Conservation (phyloP, 331 rosid species). For the Rhamnella rubrinervis region DNA sequence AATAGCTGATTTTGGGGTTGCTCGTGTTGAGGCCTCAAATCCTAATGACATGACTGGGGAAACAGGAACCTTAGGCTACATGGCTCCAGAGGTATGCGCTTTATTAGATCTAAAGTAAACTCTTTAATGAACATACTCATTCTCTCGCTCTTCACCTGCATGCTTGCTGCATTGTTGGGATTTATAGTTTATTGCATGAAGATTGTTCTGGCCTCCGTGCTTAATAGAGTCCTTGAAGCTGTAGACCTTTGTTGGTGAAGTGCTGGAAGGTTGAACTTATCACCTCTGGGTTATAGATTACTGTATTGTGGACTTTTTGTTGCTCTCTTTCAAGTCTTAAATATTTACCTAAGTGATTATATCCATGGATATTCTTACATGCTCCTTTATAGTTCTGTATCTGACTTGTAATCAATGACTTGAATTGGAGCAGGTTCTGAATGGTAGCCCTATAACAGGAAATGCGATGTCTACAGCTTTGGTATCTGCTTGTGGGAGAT, state of each 20-base stretch:
- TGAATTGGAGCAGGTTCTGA: conserved; percentile 74
- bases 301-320: background rate
- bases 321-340: conserved; percentile 10
- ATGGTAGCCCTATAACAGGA: conserved; percentile 90
- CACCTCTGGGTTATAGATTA: too few relatives aligned
- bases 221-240: conserved; percentile 13
- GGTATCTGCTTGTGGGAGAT: conserved; percentile 99
- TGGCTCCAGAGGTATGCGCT: conserved; percentile 96
- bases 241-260: background rate
- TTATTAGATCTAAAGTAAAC: conserved; percentile 18
- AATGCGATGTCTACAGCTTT: conserved; percentile 94
- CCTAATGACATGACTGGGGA: conserved; percentile 99
- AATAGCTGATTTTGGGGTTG: conserved; percentile 97
- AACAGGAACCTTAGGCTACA: conserved; percentile 98
- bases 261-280: background rate
- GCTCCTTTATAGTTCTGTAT: conserved; percentile 12
- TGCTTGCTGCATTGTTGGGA: background rate
- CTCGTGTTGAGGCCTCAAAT: conserved; percentile 97
- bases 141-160: conserved; percentile 3
- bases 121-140: conserved; percentile 1
- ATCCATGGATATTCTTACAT: conserved; percentile 11
- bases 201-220: background rate
- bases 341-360: background rate
- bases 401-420: conserved; percentile 30
- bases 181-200: background rate